Conservation (phyloP, 352 stramenopile species). For the Globisporangium splendens region DNA sequence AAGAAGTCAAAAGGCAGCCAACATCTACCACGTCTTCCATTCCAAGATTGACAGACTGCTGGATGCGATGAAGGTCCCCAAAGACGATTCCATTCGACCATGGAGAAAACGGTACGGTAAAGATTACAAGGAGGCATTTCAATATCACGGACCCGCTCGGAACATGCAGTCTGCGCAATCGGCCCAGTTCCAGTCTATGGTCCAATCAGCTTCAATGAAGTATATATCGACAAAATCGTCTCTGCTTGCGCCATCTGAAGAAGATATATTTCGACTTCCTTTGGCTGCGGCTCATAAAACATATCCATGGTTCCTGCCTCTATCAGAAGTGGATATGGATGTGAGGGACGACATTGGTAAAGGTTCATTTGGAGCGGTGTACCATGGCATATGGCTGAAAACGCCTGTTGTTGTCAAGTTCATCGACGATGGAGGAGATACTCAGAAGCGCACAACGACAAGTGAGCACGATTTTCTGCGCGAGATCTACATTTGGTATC, state of each 20-base stretch:
- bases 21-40: constrained; percentile 2
- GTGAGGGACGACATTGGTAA: neutral
- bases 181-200: too few species aligned
- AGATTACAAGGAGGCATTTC: neutral
- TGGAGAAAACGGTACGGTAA: neutral
- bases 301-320: too few species aligned
- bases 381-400: neutral
- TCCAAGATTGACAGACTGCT: constrained; percentile 7
- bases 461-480: constrained; percentile 4
- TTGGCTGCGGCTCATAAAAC: too few species aligned
- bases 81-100: neutral
- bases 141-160: too few species aligned
- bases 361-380: neutral
- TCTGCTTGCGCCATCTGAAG: too few species aligned
- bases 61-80: neutral
- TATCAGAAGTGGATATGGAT: too few species aligned
- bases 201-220: too few species aligned
- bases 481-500: constrained; percentile 7
- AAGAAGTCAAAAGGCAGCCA: constrained; percentile 1
- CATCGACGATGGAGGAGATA: neutral
- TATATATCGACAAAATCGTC: too few species aligned
- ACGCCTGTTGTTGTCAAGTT: constrained; percentile 11
- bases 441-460: neutral
- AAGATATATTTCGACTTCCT: too few species aligned
- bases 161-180: too few species aligned